Evolutionary conservation across 306 rosid species (phyloP).

Genomic region (Gynostemma pentaphyllum): DNA sequence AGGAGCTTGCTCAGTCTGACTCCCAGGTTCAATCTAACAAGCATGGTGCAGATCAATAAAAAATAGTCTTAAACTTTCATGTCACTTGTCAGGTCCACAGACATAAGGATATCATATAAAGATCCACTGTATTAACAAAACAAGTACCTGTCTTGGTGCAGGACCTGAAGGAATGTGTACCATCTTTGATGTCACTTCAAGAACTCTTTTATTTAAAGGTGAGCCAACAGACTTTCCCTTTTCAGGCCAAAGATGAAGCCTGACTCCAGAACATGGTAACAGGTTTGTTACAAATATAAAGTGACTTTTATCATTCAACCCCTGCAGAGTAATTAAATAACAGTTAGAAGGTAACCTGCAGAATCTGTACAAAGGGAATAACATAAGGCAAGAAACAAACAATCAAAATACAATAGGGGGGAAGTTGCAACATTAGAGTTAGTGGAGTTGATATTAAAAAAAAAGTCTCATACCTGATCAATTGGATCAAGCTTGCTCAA

Average conservation of each 20-base stretch:
- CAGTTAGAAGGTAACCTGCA: too few relatives aligned
- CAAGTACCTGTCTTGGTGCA: conserved; percentile 81
- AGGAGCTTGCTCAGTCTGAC: conserved; percentile 98
- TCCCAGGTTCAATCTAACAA: conserved; percentile 86
- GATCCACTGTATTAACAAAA: conserved; percentile 5
- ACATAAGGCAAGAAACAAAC: background rate
- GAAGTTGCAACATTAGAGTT: background rate
- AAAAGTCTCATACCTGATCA: too few relatives aligned
- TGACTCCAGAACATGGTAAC: conserved; percentile 91
- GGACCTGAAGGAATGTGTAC: conserved; percentile 96
- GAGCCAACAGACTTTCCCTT: conserved; percentile 50
- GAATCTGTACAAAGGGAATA: background rate
- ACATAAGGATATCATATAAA: background rate
- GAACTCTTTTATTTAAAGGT: conserved; percentile 46
- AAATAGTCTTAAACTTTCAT: conserved; percentile 1
- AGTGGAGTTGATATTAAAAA: background rate
- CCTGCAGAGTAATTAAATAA: conserved; percentile 44
- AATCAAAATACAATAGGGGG: background rate
- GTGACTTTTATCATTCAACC: conserved; percentile 74
- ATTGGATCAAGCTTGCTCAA: too few relatives aligned
- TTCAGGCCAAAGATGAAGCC: conserved; percentile 93
- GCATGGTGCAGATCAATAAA: conserved; percentile 17
- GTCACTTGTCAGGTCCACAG: background rate
- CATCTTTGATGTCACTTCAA: conserved; percentile 87
- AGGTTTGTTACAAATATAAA: conserved; percentile 90